Conservation (phyloP, 208 protist species). For the Leishmania aethiopica region DNA sequence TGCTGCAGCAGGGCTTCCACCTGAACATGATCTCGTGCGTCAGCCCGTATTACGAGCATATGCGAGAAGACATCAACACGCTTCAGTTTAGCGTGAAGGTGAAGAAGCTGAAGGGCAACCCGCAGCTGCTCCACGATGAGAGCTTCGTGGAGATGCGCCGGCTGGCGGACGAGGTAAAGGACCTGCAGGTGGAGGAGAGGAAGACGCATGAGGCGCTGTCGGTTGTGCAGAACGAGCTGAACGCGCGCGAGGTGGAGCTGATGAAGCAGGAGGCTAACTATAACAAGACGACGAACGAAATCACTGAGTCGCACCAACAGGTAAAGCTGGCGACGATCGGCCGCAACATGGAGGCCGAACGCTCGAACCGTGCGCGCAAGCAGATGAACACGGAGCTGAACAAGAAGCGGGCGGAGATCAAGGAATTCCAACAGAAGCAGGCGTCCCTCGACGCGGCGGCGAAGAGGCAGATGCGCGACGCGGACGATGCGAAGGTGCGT, state of each 20-base stretch:
- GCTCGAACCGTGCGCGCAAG: constrained; percentile 36
- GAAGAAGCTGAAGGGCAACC: constrained; percentile 56
- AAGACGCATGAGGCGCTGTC: constrained; percentile 68
- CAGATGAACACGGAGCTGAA: constrained; percentile 42
- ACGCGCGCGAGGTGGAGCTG: constrained; percentile 81
- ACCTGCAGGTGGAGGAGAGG: constrained; percentile 61
- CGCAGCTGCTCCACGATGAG: constrained; percentile 73
- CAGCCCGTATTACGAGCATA: constrained; percentile 85
- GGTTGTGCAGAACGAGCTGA: constrained; percentile 84
- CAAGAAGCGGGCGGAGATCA: constrained; percentile 44
- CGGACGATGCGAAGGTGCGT: constrained; percentile 50
- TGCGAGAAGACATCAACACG: constrained; percentile 72
- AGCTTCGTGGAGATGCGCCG: constrained; percentile 78
- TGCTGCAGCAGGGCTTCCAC: constrained; percentile 82
- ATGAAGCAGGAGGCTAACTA: constrained; percentile 86
- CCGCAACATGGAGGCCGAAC: constrained; percentile 50
- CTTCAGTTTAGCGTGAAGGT: constrained; percentile 66
- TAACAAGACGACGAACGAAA: constrained; percentile 40
- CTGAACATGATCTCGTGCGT: constrained; percentile 72
- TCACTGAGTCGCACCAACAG: constrained; percentile 41
- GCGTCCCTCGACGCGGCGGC: constrained; percentile 20
- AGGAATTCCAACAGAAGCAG: constrained; percentile 36
- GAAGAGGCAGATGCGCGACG: constrained; percentile 33
- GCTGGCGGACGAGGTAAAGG: constrained; percentile 82
- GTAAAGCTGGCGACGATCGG: constrained; percentile 52